A percentile compares a stretch with the other conserved stretches of the same genome.
phyloP scores from a whole-genome alignment of 169 alveolate genomes.

The Babesia sp. region DNA sequence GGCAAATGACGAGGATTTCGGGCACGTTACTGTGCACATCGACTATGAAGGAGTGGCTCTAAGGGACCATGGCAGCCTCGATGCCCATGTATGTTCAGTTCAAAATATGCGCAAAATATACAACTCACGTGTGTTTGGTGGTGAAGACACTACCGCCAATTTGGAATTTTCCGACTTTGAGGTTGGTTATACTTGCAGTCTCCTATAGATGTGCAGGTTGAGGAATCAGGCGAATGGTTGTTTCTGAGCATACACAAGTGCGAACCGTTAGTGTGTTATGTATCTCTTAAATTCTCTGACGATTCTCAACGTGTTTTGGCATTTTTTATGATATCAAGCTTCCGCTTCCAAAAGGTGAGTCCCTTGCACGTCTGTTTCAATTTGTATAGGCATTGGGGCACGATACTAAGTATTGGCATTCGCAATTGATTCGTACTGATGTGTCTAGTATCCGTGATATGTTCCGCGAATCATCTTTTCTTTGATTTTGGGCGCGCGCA shows the following conservation, averaged over 20 bases:
- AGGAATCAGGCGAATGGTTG: constrained; percentile 26
- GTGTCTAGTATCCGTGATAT: constrained; percentile 14
- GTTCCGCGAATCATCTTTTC: not conserved
- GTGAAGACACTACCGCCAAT: not conserved
- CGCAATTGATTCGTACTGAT: not conserved
- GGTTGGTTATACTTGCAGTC: constrained; percentile 16
- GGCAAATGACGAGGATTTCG: not conserved
- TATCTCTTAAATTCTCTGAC: constrained; percentile 34
- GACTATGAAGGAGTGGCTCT: not conserved
- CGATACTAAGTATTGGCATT: not conserved
- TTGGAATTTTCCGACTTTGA: constrained; percentile 26
- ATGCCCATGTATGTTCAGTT: not conserved
- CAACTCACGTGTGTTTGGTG: constrained; percentile 17
- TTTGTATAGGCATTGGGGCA: constrained; percentile 4
- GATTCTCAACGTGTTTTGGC: constrained; percentile 12
- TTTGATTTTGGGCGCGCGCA: constrained; percentile 6
- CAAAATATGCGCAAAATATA: constrained; percentile 8
- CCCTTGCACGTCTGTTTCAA: not conserved
- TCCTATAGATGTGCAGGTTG: constrained; percentile 31
- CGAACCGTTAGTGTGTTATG: constrained; percentile 8
- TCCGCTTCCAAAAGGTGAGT: constrained; percentile 50
- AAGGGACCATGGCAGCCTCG: not conserved
- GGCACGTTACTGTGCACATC: not conserved
- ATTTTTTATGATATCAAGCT: constrained; percentile 17
- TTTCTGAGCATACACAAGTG: constrained; percentile 36